Base-by-base conservation (phyloP, 2,329 filamentous ascomycete species). In the Penicillium sp. region DNA sequence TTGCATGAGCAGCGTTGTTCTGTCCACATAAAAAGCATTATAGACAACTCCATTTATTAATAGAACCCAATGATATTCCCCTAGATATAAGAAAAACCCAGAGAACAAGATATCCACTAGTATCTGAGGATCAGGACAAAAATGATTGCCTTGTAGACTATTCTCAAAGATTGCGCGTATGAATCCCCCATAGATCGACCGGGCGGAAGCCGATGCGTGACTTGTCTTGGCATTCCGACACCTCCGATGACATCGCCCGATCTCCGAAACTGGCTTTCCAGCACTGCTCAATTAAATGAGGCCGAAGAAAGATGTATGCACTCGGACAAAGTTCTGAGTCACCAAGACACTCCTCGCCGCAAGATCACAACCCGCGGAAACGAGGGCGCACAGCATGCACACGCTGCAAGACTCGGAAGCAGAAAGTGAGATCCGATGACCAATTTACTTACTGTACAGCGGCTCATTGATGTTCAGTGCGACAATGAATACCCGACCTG, bases 391-490 rank as follows among this genome's bases (percentile, higher is more conserved):
- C 76, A 1, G 76, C 76, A 8, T 79, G 76, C 52, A 76, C 76
- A 39, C 72, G 76, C 56, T 79, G 76, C 66, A 79, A 79, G 60
- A 74, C 66, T 18, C 68, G 76, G 48, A 79, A 79, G 56, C 77
- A 79, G 58, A 78, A 72, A 65, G 76, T 77, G 34, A 60, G 67
- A 54, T 29, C 7, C 5, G 22, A 2, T 7, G 2, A 8, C 14
- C 6, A 3, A 2, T 34, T 11, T 18, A n/a, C 6, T 9, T 7
- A 6, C 38, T 14, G 16, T 13, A 47, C 39, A 11, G 39, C 55
- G 14, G 59, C 18, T 36, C 2, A 32, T 4, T 24, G 13, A 13
- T 38, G 9, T 16, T 9, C 39, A 78, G 76, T 79, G 77, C 60
- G 76, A 78, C 60, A 77, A 77, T 60, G 73, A 74, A 49, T 75